Base-by-base conservation (phyloP, 176 grass and related monocot species). In the Lolium multiflorum region DNA sequence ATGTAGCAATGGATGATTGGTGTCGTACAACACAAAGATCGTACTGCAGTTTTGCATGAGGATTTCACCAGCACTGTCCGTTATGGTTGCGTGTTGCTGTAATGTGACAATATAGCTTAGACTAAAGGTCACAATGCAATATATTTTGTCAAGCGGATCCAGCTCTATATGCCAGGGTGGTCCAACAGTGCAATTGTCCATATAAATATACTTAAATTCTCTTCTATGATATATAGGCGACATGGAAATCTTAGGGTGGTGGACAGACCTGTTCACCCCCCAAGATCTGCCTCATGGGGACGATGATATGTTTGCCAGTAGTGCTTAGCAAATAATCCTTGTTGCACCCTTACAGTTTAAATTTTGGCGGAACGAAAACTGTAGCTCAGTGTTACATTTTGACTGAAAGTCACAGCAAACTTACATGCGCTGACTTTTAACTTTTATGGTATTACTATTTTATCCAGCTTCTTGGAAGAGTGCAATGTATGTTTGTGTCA, bases 1-100 rank as follows among this genome's bases (percentile, higher is more conserved):
- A 51, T 87, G 81, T n/a, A 88, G 26, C n/a, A 31, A 85, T 38
- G 62, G 50, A 47, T 86, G 63, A 63, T 74, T 12, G 17, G 16
- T 18, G 56, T 83, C 21, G 25, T 57, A 13, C 44, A 21, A 17
- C 24, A 13, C 24, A 31, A n/a, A 71, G 50, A 66, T 56, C 28
- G 0, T 21, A 54, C n/a, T 72, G 43, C 22, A 60, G 57, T 28
- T 72, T 74, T 37, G 26, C 28, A 50, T 31, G 17, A 46, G 49
- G 22, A 16, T 14, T 79, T 51, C 37, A 69, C 50, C 50, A 52
- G 50, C 65, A 82, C 22, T 24, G 15, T 18, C 38, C 47, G 3
- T 9, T 20, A 74, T 9, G 4, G 35, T 16, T 46, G 59, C 38
- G 3, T 49, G 28, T 57, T 76, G 31, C 31, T 31, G n/a, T 35